A percentile compares a stretch with the other conserved stretches of the same genome.
Conservation (phyloP, 306 rosid species). For the Citrullus amarus region DNA sequence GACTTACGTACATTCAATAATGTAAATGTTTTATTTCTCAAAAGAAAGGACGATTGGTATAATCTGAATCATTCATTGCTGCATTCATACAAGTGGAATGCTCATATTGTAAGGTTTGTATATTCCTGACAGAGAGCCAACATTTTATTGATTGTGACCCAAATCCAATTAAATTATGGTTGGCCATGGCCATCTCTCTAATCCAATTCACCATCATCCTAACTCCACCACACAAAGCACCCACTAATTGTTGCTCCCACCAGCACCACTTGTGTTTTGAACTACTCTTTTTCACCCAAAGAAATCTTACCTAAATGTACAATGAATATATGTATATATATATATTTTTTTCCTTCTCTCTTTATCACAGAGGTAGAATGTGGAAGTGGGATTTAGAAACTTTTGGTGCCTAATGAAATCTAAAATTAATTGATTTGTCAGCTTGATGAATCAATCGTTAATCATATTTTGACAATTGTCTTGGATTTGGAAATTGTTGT, state of each 20-base stretch:
- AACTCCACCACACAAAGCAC: background rate
- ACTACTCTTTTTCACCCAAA: background rate
- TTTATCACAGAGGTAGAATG: background rate
- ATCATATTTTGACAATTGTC: background rate
- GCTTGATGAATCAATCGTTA: background rate
- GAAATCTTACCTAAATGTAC: background rate
- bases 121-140: background rate
- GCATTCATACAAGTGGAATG: background rate
- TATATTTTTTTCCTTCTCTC: background rate
- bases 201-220: background rate
- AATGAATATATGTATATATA: background rate
- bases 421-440: background rate
- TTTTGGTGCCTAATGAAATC: background rate
- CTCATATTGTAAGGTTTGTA: background rate
- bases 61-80: background rate
- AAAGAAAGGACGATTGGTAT: background rate
- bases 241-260: constrained; percentile 2
- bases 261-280: background rate
- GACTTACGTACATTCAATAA: too few species aligned
- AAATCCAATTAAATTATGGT: background rate
- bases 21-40: background rate
- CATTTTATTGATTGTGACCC: background rate
- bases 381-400: background rate
- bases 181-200: background rate
- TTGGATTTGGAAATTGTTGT: background rate